phyloP scores from a whole-genome alignment of 139 green algal species.

The Picochlorum sp. region DNA sequence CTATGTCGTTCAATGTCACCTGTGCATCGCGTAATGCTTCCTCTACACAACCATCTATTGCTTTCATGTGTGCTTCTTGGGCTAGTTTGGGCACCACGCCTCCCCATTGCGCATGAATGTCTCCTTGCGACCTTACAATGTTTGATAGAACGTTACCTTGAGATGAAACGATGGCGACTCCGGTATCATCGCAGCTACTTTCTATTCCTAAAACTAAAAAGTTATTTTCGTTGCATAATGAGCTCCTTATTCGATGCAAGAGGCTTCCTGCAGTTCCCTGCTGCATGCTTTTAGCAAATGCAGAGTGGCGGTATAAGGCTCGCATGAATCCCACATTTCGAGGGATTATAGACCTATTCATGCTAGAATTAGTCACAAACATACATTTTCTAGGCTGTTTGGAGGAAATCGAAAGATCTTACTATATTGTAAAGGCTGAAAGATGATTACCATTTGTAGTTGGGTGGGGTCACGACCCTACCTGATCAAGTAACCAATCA shows the following conservation, averaged over 20 bases:
- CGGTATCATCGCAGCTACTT: slow-evolving; percentile 93
- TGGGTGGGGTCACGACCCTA: no score
- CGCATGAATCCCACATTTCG: no score
- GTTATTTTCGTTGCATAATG: background rate
- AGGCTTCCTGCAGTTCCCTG: background rate
- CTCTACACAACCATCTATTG: slow-evolving; percentile 81
- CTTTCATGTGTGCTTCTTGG: slow-evolving; percentile 71
- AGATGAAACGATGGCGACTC: slow-evolving; percentile 67
- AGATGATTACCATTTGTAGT: no score
- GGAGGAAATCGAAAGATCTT: no score
- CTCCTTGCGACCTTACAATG: slow-evolving; percentile 61
- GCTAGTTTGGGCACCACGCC: slow-evolving; percentile 91
- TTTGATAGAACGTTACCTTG: slow-evolving; percentile 68
- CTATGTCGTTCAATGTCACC: slow-evolving; percentile 32
- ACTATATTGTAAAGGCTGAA: no score
- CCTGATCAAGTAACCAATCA: no score
- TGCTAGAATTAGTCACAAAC: no score
- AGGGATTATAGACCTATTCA: no score
- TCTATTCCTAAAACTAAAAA: slow-evolving; percentile 88
- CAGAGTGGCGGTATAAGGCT: no score
- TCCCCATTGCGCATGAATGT: slow-evolving; percentile 85
- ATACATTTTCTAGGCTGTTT: no score
- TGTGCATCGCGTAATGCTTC: slow-evolving; percentile 48
- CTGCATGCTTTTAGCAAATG: background rate
- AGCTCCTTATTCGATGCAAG: background rate